A percentile compares a stretch with the other conserved stretches of the same genome.
phyloP scores from a whole-genome alignment of 106 monocot species.

The Phalaenopsis aphrodite region DNA sequence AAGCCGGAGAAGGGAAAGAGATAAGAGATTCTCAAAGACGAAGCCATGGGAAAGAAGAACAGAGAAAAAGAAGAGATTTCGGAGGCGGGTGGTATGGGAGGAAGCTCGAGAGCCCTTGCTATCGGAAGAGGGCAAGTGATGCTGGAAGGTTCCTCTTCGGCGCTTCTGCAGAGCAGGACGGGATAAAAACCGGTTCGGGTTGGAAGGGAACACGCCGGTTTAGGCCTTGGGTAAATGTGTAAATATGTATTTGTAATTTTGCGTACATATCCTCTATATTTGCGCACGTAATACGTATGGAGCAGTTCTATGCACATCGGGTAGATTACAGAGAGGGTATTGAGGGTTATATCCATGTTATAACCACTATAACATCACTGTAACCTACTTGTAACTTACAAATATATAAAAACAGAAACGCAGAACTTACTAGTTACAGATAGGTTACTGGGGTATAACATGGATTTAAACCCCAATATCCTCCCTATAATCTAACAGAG shows the following conservation, averaged over 20 bases:
- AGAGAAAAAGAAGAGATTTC: not conserved
- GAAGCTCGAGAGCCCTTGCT: not conserved
- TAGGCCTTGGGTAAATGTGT: not conserved
- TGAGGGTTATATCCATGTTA: too few species aligned
- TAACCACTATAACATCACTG: too few species aligned
- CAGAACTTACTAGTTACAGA: too few species aligned
- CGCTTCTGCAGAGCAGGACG: not conserved
- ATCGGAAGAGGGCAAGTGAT: not conserved
- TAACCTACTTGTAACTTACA: too few species aligned
- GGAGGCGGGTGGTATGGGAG: not conserved
- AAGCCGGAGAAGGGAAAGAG: not conserved
- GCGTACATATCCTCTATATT: not conserved
- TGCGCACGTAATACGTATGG: too few species aligned
- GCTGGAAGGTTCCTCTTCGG: not conserved
- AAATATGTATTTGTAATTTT: not conserved
- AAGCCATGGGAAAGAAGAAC: conserved; percentile 2
- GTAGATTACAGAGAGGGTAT: too few species aligned
- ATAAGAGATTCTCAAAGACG: not conserved
- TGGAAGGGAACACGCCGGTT: not conserved
- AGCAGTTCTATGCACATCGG: too few species aligned
- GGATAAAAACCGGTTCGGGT: not conserved
- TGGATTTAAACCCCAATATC: too few species aligned
- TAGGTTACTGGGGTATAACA: too few species aligned
- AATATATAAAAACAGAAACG: too few species aligned
- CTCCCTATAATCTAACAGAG: too few species aligned